Evolutionary conservation across 495 filamentous ascomycete genomes (phyloP), one percentile per base, ranked within the genome.

Genomic region (Filosporella fistucella): DNA sequence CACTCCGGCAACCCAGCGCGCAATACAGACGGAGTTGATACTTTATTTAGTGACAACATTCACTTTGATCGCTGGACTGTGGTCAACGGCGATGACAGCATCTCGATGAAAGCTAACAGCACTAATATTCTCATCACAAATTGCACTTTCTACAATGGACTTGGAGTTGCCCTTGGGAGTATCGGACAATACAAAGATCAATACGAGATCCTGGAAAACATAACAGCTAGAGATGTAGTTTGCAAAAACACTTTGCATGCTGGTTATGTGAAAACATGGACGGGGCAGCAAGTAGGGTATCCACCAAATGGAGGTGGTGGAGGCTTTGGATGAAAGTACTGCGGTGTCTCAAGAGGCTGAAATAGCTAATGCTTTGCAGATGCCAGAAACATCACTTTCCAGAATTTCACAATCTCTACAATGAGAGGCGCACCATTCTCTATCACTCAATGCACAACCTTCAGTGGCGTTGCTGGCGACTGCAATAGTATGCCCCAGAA

Each of bases 301-400:
- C 69, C 69, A 20, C 70, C 70, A 0, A 72, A 74, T 48, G 69
- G 70, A 22, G 70, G 70, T 1, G 70, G 70, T 18, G 68, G 68
- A 1, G 70, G 70, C 17, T 44, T 71, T 4, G 69, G 68, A 25
- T 65, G 65, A 67, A 58, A 47, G 63, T 45, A 20, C 35, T n/a
- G 3, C 10, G 32, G 20, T 18, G 13, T 12, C 22, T 49, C 41
- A 12, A 41, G 17, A 16, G 24, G 2, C 23, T 8, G 28, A 8
- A 8, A 8, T 30, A 8, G 17, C 8, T 7, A 9, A 37, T n/a
- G 17, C 16, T 45, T 36, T 4, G n/a, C 35, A 54, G 51, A 42
- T 32, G 52, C 56, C 4, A 61, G 59, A 16, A 54, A 59, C 24
- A 53, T 66, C 34, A 46, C 26, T 12, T 52, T 66, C 17, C 41